Evolutionary conservation across 202 grass and related monocot genomes (phyloP), one percentile per base, ranked within the genome.

Genomic region (Zoysia matrella): DNA sequence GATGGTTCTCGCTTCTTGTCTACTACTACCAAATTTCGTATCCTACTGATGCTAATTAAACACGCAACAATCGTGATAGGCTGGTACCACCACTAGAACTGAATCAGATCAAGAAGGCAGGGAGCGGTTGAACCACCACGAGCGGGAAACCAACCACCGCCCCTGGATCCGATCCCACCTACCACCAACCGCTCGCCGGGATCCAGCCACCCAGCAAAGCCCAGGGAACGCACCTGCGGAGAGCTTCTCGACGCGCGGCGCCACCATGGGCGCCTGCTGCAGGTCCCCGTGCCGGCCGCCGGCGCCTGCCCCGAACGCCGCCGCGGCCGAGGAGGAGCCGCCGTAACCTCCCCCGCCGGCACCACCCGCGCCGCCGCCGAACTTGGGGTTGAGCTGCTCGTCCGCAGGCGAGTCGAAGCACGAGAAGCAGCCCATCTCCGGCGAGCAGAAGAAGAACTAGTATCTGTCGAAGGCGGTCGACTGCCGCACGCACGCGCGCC

Each of bases 381-480:
- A 78, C 63, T 88, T 93, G 72, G 77, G 86, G 77, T 93, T 88
- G 47, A 97, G 77, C 72, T 86, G 88, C 77, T 79, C 86, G 39
- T 93, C 88, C 4, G 83, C 86, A 6, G 80, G 87, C 10, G 88
- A 86, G 60, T 93, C 95, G 56, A 98, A 98, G 89, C 92, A 98
- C 58, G 88, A 84, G 69, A 98, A 98, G 76, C 92, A 98, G 86
- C 88, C 88, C 95, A 98, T 98, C 54, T 75, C 67, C 64, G 52
- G 9, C 18, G 67, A 77, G 74, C 69, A 53, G 62, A 58, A 46
- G 45, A 46, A 46, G 30, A 36, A 36, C 30, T 36, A 36, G 4
- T 57, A 63, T 12, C 39, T 11, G 63, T 7, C 46, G 14, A 65
- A 6, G 13, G 2, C 45, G 14, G 46, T 14, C 44, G 55, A 56